Evolutionary conservation across 2,329 filamentous ascomycete species (phyloP), one percentile per base, ranked within the genome.

Genomic region (Penicillium sp.): DNA sequence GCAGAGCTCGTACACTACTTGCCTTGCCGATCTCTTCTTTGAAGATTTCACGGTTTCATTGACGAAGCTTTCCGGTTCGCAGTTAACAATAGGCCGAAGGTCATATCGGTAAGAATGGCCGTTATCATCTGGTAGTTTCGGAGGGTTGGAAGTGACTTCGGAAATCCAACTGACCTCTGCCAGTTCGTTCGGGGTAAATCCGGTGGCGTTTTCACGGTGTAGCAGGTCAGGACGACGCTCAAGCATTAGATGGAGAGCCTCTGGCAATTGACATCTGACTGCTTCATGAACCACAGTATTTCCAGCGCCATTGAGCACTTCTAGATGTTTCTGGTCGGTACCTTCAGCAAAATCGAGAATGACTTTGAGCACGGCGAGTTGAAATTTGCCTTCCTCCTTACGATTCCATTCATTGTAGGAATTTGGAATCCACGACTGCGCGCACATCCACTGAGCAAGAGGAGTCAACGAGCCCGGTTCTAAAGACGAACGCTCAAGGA

Each of bases 201-300:
- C 90, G 0, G 88, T 88, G 0, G 88, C 83, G 62, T 92, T 92
- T 68, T 94, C 90, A 21, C 85, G 82, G 62, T 83, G 80, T 0
- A 91, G 73, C 1, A 91, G 76, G 24, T 78, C 76, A 0, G 86
- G 82, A 18, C 82, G 77, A 61, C 75, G 75, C 9, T 81, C 73
- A 11, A 91, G 71, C 42, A 74, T 66, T 11, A 63, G 16, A 16
- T 64, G 56, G 3, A 89, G 85, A 26, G 89, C 78, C 62, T 84
- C 75, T 14, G 79, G 77, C 1, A 86, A 73, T 38, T 83, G 80
- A 5, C 73, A 53, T 26, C 66, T 67, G 23, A 75, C 66, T 1
- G 66, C 66, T 2, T 65, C 59, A 59, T 80, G 77, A 9, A 78
- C 63, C 0, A 73, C 70, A 3, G 75, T 72, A 48, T 79, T 77